These are phyloP conservation scores for Fusarium sublunatum DNA, from an alignment of 2,329 filamentous ascomycete genomes.

Conservation along the genomic window DNA sequence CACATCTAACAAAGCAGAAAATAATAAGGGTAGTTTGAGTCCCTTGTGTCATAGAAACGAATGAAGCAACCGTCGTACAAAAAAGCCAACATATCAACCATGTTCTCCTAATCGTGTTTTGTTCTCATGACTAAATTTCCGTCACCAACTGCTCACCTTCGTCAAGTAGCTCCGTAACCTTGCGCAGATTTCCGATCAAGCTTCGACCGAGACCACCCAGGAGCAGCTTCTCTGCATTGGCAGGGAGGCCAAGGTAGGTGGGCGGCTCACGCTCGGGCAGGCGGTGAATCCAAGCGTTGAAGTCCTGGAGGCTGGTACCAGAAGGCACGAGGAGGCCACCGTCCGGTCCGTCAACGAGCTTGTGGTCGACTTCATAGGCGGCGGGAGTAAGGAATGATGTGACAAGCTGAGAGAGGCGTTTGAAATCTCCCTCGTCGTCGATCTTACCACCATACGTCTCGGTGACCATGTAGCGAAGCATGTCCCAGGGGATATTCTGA, in stretches of 20 bases:
- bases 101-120: neutral
- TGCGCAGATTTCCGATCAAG: constrained; percentile 85
- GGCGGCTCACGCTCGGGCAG: constrained; percentile 96
- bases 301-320: constrained; percentile 85
- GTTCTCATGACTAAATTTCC: constrained; percentile 57
- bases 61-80: neutral
- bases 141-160: constrained; percentile 92
- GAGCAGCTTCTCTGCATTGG: constrained; percentile 95
- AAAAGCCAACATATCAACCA: neutral
- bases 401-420: constrained; percentile 78
- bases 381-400: constrained; percentile 81
- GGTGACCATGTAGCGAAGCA: constrained; percentile 88
- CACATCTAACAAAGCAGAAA: constrained; percentile 20
- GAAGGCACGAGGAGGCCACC: constrained; percentile 79
- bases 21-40: constrained; percentile 2
- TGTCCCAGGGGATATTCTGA: constrained; percentile 94
- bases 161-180: constrained; percentile 88
- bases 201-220: constrained; percentile 87
- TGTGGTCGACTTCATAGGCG: constrained; percentile 93
- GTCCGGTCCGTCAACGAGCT: constrained; percentile 76
- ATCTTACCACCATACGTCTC: constrained; percentile 99
- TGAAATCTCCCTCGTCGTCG: constrained; percentile 88
- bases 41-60: constrained; percentile 14
- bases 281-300: constrained; percentile 89
- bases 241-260: constrained; percentile 91